A percentile compares a stretch with the other conserved stretches of the same genome.
These are phyloP conservation scores for Rheum nobile DNA, from an alignment of 148 eudicot genomes.

Conservation along the genomic window DNA sequence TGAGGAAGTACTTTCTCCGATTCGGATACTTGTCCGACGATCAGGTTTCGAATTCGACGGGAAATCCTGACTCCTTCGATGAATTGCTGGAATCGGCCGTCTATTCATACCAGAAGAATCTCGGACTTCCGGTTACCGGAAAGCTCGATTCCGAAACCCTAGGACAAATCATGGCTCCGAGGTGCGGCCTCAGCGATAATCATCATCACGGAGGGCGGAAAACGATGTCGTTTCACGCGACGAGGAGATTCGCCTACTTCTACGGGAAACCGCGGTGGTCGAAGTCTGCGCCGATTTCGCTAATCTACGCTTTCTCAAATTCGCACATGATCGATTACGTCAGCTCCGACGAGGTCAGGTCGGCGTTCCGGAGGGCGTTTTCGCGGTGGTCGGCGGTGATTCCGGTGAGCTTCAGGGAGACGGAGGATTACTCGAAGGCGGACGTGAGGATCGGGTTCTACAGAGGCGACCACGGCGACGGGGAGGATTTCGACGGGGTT, in stretches of 20 bases:
- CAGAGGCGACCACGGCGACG: slow-evolving; percentile 71
- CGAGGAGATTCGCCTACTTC: slow-evolving; percentile 22
- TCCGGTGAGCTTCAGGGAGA: slow-evolving; percentile 42
- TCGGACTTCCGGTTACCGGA: slow-evolving; percentile 39
- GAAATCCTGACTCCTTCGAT: slow-evolving; percentile 40
- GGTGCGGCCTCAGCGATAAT: slow-evolving; percentile 52
- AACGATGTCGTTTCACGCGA: not conserved
- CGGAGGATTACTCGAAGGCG: slow-evolving; percentile 29
- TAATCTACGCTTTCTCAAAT: slow-evolving; percentile 50
- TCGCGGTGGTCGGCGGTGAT: slow-evolving; percentile 55
- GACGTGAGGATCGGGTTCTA: slow-evolving; percentile 68
- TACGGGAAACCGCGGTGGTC: slow-evolving; percentile 53
- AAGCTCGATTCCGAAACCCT: slow-evolving; percentile 38
- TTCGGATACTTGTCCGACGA: slow-evolving; percentile 49
- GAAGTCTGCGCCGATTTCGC: slow-evolving; percentile 32
- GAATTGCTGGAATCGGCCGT: slow-evolving; percentile 29
- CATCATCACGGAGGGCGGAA: not conserved
- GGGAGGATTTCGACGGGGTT: slow-evolving; percentile 77
- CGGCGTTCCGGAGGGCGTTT: slow-evolving; percentile 39
- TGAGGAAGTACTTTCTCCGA: slow-evolving; percentile 52
- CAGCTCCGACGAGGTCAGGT: slow-evolving; percentile 15
- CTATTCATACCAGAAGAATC: slow-evolving; percentile 28
- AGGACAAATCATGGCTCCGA: slow-evolving; percentile 34
- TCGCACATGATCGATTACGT: slow-evolving; percentile 18
- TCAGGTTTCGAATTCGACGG: not conserved